Base-by-base conservation (phyloP, 768 basidiomycete species). In the Strobilomyces confusus region DNA sequence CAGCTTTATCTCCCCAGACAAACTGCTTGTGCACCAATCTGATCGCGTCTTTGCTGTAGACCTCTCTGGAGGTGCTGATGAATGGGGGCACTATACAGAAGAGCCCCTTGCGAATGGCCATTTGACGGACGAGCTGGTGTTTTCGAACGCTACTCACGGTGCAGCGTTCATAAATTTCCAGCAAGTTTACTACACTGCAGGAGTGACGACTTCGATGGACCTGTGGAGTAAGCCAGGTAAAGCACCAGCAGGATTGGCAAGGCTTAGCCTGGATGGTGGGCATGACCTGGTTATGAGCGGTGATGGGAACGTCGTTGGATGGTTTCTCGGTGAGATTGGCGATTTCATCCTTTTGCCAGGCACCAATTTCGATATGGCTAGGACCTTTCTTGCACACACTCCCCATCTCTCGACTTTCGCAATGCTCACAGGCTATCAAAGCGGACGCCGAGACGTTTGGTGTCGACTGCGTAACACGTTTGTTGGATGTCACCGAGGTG, bases 151-250 rank as follows among this genome's bases (percentile, higher is more conserved):
- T 23, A 71, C 72, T 8, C 65, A 68, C 5, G 69, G 74, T 36
- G 73, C 82, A 14, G 87, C 86, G 0, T 86, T 89, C 56, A 79
- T 86, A 13, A 86, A 89, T 58, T 81, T 83, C 63, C 81, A 77
- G 69, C 78, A 89, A 59, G 80, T 89, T 1, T 86, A 87, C 64
- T 65, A 81, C 52, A 79, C 75, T 1, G 72, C 78, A 14, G 76
- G 76, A 1, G 60, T 79, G 17, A 69, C 75, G 40, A 60, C 75
- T 17, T 72, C 66, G 5, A 73, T 76, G 38, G 67, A 74, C 1
- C 70, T 89, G 14, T 89, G 85, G 86, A 84, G 84, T 44, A 85
- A 81, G 60, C 87, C 87, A 11, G 82, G 75, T 1, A 84, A 85
- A 61, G 80, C 86, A 3, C 83, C 86, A 2, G 73, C 73, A 26